Conservation (phyloP, 2,329 filamentous ascomycete genomes). For the Diplocarpon mali region DNA sequence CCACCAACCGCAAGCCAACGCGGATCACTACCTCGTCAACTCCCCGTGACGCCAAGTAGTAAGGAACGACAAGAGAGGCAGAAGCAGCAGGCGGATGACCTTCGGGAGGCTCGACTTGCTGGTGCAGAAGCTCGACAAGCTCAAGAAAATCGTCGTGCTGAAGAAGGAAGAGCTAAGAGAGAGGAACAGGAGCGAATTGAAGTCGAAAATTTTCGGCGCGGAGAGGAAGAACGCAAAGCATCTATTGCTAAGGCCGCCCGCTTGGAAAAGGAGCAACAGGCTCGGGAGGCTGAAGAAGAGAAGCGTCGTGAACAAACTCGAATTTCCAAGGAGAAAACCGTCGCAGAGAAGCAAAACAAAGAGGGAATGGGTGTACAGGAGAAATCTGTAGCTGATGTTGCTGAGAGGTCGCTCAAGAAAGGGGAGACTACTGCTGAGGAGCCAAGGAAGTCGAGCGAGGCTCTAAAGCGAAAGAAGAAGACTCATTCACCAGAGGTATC, state of each 20-base stretch:
- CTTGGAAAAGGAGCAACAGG: constrained; percentile 11
- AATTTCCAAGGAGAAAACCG: constrained; percentile 13
- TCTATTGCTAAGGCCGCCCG: constrained; percentile 11
- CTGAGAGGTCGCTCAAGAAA: constrained; percentile 1
- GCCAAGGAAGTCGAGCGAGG: not conserved
- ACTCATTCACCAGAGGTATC: constrained; percentile 5
- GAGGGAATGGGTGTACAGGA: constrained; percentile 11
- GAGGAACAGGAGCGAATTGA: constrained; percentile 13
- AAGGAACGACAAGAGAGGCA: constrained; percentile 14
- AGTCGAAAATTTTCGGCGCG: constrained; percentile 6
- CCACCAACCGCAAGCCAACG: constrained; percentile 14
- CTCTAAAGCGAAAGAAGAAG: constrained; percentile 1
- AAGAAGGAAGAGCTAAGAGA: constrained; percentile 8
- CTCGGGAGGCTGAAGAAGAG: constrained; percentile 8
- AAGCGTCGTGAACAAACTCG: constrained; percentile 5
- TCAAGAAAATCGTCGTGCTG: constrained; percentile 11
- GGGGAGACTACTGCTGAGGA: constrained; percentile 2
- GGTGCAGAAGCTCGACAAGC: constrained; percentile 15
- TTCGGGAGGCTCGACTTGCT: constrained; percentile 11
- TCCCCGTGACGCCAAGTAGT: constrained; percentile 21
- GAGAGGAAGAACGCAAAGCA: constrained; percentile 11
- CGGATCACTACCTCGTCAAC: constrained; percentile 8
- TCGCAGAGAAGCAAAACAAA: constrained; percentile 7
- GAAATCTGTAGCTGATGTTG: constrained; percentile 6
- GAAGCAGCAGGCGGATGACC: constrained; percentile 11